Base-by-base conservation (phyloP, 2,329 filamentous ascomycete species). In the Pseudogymnoascus sp. region DNA sequence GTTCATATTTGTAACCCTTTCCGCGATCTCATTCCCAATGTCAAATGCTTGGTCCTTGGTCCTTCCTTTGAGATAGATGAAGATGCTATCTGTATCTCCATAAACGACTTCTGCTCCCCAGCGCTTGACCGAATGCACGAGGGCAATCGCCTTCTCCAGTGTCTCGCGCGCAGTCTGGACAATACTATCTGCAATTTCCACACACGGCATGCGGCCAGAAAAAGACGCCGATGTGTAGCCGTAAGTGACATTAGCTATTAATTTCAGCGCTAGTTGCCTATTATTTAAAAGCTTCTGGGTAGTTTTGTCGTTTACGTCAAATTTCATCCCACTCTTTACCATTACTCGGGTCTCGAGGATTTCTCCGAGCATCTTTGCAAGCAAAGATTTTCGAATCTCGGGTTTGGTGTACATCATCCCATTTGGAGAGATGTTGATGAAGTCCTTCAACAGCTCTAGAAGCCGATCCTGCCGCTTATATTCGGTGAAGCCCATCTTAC, bases 51-150 rank as follows among this genome's bases (percentile, higher is more conserved):
- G 85, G 19, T 91, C 90, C 61, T 86, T 87, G 0, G 91, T 95
- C 59, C 91, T 86, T 4, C 93, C 94, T 69, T 91, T 92, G 37
- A 99, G 82, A 68, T 94, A 85, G 58, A 99, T 83, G 71, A 99
- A 99, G 7, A 99, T 76, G 70, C 91, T 96, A 78, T 99, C 94
- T 0, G 95, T 99, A 73, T 99, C 94, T 62, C 94, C 95, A 69
- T 99, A 99, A 0, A 99, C 93, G 0, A 99, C 94, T 75, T 99
- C 94, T 1, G 94, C 94, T 8, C 87, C 89, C 95, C 95, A 99
- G 65, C 84, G 83, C 66, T 88, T 83, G 11, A 92, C 86, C 0
- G 91, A 91, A 71, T 99, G 94, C 38, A 99, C 97, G 63, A 92
- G 81, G 0, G 92, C 91, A 66, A 97, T 96, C 2, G 94, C 90